Evolutionary conservation across 139 green algal species (phyloP).

Genomic region (Axilococcus clingmanii): DNA sequence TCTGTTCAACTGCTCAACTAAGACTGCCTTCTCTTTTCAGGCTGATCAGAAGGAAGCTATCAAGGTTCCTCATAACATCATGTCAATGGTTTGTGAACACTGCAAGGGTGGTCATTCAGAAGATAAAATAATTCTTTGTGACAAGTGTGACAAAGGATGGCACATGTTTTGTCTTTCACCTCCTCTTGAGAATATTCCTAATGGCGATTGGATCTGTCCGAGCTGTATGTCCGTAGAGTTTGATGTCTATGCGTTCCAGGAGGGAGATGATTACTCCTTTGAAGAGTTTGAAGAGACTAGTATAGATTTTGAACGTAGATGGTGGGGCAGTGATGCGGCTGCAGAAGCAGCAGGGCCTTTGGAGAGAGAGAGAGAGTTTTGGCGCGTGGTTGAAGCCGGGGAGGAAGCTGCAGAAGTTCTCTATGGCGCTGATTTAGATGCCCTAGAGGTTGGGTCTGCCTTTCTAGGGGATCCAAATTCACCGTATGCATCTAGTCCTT

Average conservation of each 20-base stretch:
- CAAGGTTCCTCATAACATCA: slow-evolving; percentile 37
- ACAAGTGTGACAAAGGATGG: slow-evolving; percentile 63
- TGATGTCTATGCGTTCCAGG: slow-evolving; percentile 13
- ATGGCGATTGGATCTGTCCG: slow-evolving; percentile 78
- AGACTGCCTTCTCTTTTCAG: not conserved
- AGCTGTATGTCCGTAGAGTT: slow-evolving; percentile 43
- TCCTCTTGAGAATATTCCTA: slow-evolving; percentile 52
- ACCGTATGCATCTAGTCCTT: slow-evolving; percentile 32
- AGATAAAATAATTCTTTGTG: slow-evolving; percentile 74
- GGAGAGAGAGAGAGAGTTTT: slow-evolving; percentile 83
- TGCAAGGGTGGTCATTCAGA: slow-evolving; percentile 55
- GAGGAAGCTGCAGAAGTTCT: slow-evolving; percentile 72
- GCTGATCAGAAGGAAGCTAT: not conserved
- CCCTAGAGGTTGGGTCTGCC: slow-evolving; percentile 36
- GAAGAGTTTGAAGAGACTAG: slow-evolving; percentile 50
- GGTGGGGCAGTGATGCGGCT: slow-evolving; percentile 24
- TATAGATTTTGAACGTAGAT: slow-evolving; percentile 34
- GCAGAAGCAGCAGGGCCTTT: not conserved
- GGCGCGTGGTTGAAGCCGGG: slow-evolving; percentile 75
- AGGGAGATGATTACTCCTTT: slow-evolving; percentile 38
- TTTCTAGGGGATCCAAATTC: slow-evolving; percentile 26
- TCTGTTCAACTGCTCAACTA: not conserved
- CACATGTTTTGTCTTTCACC: slow-evolving; percentile 70
- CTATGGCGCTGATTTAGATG: slow-evolving; percentile 67
- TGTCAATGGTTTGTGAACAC: slow-evolving; percentile 41